phyloP scores from a whole-genome alignment of 1,284 basidiomycete species.

The Moesziomyces sp. region DNA sequence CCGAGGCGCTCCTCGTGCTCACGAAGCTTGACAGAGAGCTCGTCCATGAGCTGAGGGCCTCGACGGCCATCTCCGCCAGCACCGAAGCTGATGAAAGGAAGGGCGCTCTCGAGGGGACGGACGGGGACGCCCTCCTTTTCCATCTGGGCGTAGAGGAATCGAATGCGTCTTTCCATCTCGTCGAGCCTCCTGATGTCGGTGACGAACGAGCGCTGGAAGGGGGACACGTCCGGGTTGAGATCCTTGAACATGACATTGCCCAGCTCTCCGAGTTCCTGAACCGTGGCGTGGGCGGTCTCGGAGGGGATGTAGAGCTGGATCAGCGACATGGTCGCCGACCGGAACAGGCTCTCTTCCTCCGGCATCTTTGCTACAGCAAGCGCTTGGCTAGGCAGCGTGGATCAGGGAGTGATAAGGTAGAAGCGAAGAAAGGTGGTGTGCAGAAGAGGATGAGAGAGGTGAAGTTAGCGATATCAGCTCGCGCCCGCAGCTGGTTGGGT shows the following conservation, averaged over 20 bases:
- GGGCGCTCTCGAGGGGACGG: slow-evolving; percentile 68
- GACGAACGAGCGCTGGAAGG: slow-evolving; percentile 98
- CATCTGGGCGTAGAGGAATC: slow-evolving; percentile 89
- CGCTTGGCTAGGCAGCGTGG: slow-evolving; percentile 3
- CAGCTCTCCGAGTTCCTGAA: slow-evolving; percentile 92
- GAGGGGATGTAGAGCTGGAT: slow-evolving; percentile 97
- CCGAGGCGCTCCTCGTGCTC: slow-evolving; percentile 87
- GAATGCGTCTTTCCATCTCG: slow-evolving; percentile 92
- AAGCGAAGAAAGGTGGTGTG: background rate
- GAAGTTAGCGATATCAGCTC: background rate
- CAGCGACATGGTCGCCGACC: slow-evolving; percentile 80
- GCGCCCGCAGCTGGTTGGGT: slow-evolving; percentile 10
- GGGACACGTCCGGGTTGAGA: slow-evolving; percentile 91
- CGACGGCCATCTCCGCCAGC: slow-evolving; percentile 72
- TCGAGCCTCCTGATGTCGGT: slow-evolving; percentile 93
- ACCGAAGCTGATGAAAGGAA: slow-evolving; percentile 60
- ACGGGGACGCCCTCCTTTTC: slow-evolving; percentile 83
- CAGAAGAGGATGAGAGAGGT: background rate
- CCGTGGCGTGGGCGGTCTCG: slow-evolving; percentile 96
- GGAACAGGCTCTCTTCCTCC: slow-evolving; percentile 63
- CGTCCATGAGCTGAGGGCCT: slow-evolving; percentile 89
- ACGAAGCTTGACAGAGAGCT: slow-evolving; percentile 85
- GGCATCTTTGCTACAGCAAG: slow-evolving; percentile 30
- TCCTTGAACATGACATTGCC: slow-evolving; percentile 98
- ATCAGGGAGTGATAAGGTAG: background rate